A percentile compares a stretch with the other conserved stretches of the same genome.
phyloP scores from a whole-genome alignment of 2,329 filamentous ascomycete genomes.

The Fonsecaea multimorphosa region DNA sequence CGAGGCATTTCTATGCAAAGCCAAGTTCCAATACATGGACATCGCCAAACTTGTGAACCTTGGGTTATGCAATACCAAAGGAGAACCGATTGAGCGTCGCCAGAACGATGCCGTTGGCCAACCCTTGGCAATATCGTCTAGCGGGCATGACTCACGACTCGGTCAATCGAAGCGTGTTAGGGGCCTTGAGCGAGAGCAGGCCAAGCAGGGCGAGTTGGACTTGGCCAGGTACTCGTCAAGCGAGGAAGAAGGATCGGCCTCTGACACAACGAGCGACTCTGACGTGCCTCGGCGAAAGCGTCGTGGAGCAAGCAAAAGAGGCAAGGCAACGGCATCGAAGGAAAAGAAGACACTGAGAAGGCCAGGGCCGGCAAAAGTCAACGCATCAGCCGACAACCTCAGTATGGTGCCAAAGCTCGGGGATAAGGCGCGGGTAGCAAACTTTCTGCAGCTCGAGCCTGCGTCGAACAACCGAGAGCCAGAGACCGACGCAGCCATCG shows the following conservation, averaged over 20 bases:
- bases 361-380: too few species aligned
- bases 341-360: neutral
- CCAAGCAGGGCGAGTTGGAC: neutral
- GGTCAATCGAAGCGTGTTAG: conserved; percentile 18
- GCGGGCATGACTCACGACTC: neutral
- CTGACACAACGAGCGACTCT: conserved; percentile 9
- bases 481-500: neutral
- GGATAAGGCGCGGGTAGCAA: too few species aligned
- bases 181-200: neutral
- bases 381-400: neutral
- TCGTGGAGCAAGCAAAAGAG: conserved; percentile 1
- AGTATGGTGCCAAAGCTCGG: too few species aligned
- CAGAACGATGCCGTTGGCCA: neutral
- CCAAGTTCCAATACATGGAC: conserved; percentile 30
- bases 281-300: conserved; percentile 11
- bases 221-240: neutral
- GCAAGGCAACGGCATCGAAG: neutral
- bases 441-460: too few species aligned
- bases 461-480: neutral
- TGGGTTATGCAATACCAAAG: conserved; percentile 92
- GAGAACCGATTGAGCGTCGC: conserved; percentile 12
- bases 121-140: neutral
- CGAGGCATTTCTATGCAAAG: conserved; percentile 29
- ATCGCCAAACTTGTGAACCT: conserved; percentile 64
- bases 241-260: conserved; percentile 9